A percentile compares a stretch with the other conserved stretches of the same genome.
Evolutionary conservation across 306 rosid species (phyloP).

Genomic region (Ceratonia siliqua): DNA sequence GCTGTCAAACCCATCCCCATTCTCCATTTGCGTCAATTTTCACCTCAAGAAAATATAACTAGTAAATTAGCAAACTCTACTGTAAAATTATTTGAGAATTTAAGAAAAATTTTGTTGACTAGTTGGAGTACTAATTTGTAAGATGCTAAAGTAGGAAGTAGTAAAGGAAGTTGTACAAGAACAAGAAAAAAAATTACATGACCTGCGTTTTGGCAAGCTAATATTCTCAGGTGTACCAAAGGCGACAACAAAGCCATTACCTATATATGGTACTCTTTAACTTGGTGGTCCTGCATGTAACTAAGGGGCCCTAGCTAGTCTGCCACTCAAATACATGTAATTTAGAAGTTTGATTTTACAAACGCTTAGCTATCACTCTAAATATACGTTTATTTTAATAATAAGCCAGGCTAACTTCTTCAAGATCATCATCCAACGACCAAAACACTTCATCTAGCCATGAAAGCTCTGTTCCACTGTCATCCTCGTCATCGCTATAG

Average conservation of each 20-base stretch:
- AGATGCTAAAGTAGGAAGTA: neutral
- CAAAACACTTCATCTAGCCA: constrained; percentile 46
- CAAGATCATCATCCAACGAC: constrained; percentile 53
- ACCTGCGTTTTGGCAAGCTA: constrained; percentile 23
- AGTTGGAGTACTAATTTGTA: neutral
- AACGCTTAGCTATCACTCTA: neutral
- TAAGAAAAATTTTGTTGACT: no score
- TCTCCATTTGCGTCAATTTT: neutral
- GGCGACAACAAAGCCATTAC: constrained; percentile 7
- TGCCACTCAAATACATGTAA: constrained; percentile 19
- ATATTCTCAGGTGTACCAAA: constrained; percentile 17
- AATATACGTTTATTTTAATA: constrained; percentile 4
- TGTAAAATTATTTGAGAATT: no score
- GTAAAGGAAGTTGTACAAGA: neutral
- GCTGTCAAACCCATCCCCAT: neutral
- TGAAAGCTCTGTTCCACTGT: constrained; percentile 52
- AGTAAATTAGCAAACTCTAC: no score
- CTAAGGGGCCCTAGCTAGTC: neutral
- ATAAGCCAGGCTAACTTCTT: constrained; percentile 28
- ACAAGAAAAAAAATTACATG: neutral
- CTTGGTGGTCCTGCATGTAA: neutral
- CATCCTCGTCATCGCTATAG: constrained; percentile 41
- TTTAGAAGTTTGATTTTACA: neutral
- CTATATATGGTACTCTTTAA: neutral
- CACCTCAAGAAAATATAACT: no score